phyloP scores from a whole-genome alignment of 2,329 filamentous ascomycete species.

The Hymenoscyphus infarciens region DNA sequence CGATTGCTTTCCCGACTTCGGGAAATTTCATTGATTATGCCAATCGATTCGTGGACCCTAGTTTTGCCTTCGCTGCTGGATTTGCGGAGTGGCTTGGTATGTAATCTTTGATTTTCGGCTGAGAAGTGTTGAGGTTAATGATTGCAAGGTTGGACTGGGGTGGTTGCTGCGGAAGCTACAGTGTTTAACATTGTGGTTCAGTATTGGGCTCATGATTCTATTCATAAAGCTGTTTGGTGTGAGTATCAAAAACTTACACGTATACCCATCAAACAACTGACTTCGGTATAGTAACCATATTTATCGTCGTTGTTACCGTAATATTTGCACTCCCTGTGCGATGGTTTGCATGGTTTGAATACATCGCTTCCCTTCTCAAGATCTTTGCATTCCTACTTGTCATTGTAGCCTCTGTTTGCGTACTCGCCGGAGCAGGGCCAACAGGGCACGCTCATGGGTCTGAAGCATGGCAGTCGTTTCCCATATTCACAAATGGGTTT shows the following conservation, averaged over 20 bases:
- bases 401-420: constrained; percentile 37
- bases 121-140: neutral
- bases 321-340: constrained; percentile 24
- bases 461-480: constrained; percentile 35
- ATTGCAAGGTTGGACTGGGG: constrained; percentile 26
- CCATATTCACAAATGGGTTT: constrained; percentile 38
- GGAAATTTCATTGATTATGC: constrained; percentile 32
- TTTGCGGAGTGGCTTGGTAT: constrained; percentile 34
- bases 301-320: constrained; percentile 18
- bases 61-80: constrained; percentile 30
- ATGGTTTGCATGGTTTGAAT: constrained; percentile 39
- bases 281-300: constrained; percentile 17
- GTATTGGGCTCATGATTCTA: constrained; percentile 24
- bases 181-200: constrained; percentile 29
- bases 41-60: constrained; percentile 20
- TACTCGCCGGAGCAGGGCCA: constrained; percentile 41
- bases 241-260: neutral
- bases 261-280: neutral
- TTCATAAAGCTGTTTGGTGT: constrained; percentile 22
- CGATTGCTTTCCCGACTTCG: constrained; percentile 38
- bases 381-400: constrained; percentile 38
- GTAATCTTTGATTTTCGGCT: neutral
- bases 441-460: constrained; percentile 35
- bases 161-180: constrained; percentile 29
- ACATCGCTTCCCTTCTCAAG: constrained; percentile 37